Evolutionary conservation across 208 protist genomes (phyloP), one percentile per base, ranked within the genome.

Genomic region (Leishmania tarentolae): DNA sequence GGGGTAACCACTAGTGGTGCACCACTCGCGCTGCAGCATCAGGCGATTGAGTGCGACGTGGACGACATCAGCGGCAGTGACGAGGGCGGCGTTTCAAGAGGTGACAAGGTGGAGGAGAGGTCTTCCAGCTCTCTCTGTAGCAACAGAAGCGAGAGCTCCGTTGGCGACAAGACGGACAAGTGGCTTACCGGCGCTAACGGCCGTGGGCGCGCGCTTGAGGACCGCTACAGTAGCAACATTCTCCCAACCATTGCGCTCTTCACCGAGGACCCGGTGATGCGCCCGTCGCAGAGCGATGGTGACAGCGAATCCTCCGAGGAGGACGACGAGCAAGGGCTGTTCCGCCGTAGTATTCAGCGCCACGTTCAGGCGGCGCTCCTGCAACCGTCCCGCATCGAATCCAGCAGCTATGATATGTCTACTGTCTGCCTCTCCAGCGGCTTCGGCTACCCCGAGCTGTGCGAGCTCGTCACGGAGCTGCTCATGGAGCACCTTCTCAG

Each of bases 381-480:
- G 76, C 75, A 93, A 50, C 91, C 90, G 11, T 88, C 83, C 8
- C 83, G 80, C 77, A 91, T 96, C 28, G 83, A 85, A 56, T 80
- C 86, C 40, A 85, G 87, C 75, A 76, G 73, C 53, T 92, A 88
- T 69, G 86, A 96, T 76, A 95, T 96, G 90, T 92, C 86, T 40
- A 89, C 85, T 13, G 78, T 84, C 17, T 90, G 92, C 76, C 86
- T 94, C 56, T 86, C 86, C 42, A 76, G 77, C 77, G 77, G 76
- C 59, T 88, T 89, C 72, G 83, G 83, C 44, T 90, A 95, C 80
- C 76, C 85, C 57, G 89, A 93, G 69, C 76, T 97, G 65, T 92
- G 91, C 86, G 84, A 89, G 81, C 71, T 93, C 47, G 93, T 97
- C 65, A 97, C 91, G 44, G 87, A 95, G 86, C 72, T 87, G 69